phyloP scores from a whole-genome alignment of 305 asterid species.

The Striga hermonthica region DNA sequence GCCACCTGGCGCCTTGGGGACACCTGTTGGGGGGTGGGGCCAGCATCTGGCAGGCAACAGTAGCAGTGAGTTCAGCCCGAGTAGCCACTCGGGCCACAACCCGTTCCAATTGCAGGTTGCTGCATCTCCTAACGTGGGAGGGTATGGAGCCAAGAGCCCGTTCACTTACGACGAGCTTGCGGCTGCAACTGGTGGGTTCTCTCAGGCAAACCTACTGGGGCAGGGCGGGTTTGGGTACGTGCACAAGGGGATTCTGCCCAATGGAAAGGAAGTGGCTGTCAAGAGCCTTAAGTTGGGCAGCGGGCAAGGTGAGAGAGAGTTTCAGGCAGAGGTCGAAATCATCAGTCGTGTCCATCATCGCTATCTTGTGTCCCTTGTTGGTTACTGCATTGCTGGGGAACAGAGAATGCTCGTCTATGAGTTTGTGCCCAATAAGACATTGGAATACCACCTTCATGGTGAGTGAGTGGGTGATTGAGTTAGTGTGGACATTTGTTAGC shows the following conservation, averaged over 20 bases:
- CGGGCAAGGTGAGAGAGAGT: conserved; percentile 49
- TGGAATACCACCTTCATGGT: conserved; percentile 50
- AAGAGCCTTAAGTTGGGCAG: conserved; percentile 48
- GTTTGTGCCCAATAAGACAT: conserved; percentile 41
- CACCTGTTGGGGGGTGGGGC: conserved; percentile 37
- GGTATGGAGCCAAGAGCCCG: conserved; percentile 34
- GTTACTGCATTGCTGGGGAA: conserved; percentile 39
- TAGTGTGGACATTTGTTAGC: background rate
- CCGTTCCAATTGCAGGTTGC: conserved; percentile 29
- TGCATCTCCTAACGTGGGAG: conserved; percentile 49
- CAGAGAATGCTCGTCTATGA: conserved; percentile 46
- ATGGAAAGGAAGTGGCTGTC: conserved; percentile 39
- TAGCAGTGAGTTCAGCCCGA: conserved; percentile 45
- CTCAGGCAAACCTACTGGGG: conserved; percentile 59
- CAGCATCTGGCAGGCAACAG: conserved; percentile 25
- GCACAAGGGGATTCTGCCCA: conserved; percentile 42
- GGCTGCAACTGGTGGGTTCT: conserved; percentile 57
- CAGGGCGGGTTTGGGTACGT: conserved; percentile 91
- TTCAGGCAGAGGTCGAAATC: conserved; percentile 51
- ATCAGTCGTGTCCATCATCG: conserved; percentile 55
- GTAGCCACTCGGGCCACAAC: conserved; percentile 39
- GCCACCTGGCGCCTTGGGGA: conserved; percentile 47
- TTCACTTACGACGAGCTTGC: conserved; percentile 67
- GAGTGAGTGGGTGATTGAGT: background rate
- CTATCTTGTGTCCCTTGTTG: conserved; percentile 48